phyloP scores from a whole-genome alignment of 2,329 filamentous ascomycete species.

The Ophiocordyceps sinensis region DNA sequence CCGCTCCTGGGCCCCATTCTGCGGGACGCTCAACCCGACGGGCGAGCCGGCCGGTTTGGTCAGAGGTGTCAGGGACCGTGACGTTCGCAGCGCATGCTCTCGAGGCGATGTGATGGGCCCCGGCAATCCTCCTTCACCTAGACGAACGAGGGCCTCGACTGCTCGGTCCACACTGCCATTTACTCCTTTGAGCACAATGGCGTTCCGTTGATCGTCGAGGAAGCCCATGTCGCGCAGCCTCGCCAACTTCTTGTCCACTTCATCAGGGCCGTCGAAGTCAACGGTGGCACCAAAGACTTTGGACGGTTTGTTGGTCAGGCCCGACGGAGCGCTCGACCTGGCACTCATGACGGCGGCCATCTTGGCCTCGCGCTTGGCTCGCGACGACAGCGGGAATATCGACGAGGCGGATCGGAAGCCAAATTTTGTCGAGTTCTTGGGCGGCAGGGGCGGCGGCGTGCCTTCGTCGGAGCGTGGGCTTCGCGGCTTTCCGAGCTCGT shows the following conservation, averaged over 20 bases:
- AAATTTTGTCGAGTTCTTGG: constrained; percentile 50
- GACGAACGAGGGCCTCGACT: constrained; percentile 67
- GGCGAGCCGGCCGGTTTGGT: constrained; percentile 18
- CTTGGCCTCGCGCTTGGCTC: constrained; percentile 40
- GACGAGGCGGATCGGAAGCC: constrained; percentile 48
- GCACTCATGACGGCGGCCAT: constrained; percentile 12
- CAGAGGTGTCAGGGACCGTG: constrained; percentile 40
- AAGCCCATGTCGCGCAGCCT: constrained; percentile 88
- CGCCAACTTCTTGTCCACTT: constrained; percentile 61
- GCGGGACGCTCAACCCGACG: constrained; percentile 17
- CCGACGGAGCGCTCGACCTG: constrained; percentile 19
- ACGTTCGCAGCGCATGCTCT: constrained; percentile 30
- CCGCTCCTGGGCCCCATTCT: constrained; percentile 14
- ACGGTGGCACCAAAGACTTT: constrained; percentile 57
- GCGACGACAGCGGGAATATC: constrained; percentile 48
- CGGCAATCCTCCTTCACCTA: constrained; percentile 53
- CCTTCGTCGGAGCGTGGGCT: constrained; percentile 41
- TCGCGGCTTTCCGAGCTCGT: constrained; percentile 23
- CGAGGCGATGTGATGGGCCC: constrained; percentile 23
- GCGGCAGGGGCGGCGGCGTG: constrained; percentile 44
- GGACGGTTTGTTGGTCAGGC: constrained; percentile 47
- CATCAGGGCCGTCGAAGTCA: constrained; percentile 35
- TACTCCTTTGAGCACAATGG: constrained; percentile 65
- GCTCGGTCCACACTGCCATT: constrained; percentile 76
- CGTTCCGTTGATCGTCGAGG: constrained; percentile 65